A percentile compares a stretch with the other conserved stretches of the same genome.
Conservation (phyloP, 2,329 filamentous ascomycete genomes). For the Kalaharituber pfeilii region DNA sequence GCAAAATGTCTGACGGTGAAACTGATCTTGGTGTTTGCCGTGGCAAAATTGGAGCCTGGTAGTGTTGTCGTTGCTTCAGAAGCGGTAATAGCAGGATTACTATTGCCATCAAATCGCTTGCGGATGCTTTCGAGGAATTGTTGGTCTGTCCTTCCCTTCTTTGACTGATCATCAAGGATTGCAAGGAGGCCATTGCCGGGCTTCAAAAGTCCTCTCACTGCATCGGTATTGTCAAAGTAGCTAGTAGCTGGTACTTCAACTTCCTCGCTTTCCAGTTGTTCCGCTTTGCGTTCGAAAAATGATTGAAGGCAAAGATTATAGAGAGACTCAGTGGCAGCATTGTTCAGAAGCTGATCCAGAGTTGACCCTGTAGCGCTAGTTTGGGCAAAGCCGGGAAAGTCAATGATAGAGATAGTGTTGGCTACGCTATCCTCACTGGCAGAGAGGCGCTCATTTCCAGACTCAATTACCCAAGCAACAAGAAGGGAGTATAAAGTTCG, state of each 20-base stretch:
- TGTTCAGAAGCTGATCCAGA: slow-evolving; percentile 84
- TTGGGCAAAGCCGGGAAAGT: slow-evolving; percentile 90
- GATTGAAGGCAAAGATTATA: slow-evolving; percentile 89
- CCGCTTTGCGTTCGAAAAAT: slow-evolving; percentile 89
- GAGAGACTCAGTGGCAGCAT: slow-evolving; percentile 77
- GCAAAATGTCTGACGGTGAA: slow-evolving; percentile 79
- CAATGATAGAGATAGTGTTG: slow-evolving; percentile 87
- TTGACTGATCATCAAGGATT: slow-evolving; percentile 90
- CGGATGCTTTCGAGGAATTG: slow-evolving; percentile 80
- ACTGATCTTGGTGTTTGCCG: slow-evolving; percentile 55
- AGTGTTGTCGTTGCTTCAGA: slow-evolving; percentile 56
- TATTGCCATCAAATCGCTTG: slow-evolving; percentile 89
- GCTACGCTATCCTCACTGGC: slow-evolving; percentile 72
- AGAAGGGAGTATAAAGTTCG: slow-evolving; percentile 84
- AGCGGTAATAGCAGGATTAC: slow-evolving; percentile 62
- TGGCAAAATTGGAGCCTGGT: slow-evolving; percentile 37
- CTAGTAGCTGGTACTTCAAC: slow-evolving; percentile 77
- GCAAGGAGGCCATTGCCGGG: slow-evolving; percentile 80
- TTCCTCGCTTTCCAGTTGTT: slow-evolving; percentile 86
- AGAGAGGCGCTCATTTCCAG: slow-evolving; percentile 75
- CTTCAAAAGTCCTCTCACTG: slow-evolving; percentile 80
- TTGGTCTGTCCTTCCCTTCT: slow-evolving; percentile 69
- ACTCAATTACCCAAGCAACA: slow-evolving; percentile 85
- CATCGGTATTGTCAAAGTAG: slow-evolving; percentile 96
- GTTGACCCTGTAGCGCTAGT: slow-evolving; percentile 65